A percentile compares a stretch with the other conserved stretches of the same genome.
phyloP scores from a whole-genome alignment of 2,329 filamentous ascomycete species.

The Chalaropsis thielavioides region DNA sequence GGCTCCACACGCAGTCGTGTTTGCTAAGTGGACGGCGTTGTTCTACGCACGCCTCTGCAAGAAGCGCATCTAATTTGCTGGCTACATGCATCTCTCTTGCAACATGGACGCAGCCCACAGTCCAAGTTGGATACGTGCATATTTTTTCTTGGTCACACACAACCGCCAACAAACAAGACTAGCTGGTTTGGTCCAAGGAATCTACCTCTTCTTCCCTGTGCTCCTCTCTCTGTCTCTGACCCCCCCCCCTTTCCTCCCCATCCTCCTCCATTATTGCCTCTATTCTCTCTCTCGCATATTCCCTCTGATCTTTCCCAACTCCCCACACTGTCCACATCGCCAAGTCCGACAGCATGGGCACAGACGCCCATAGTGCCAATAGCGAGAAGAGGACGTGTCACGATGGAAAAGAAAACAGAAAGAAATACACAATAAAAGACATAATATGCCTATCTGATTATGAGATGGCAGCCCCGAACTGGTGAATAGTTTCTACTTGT shows the following conservation, averaged over 20 bases:
- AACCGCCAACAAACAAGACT: background rate
- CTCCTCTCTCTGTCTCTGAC: background rate
- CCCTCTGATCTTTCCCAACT: too few relatives aligned
- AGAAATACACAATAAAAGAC: background rate
- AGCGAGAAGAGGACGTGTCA: background rate
- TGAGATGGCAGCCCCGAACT: background rate
- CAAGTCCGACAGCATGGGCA: background rate
- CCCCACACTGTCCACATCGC: background rate
- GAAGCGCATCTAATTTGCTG: background rate
- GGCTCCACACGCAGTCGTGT: background rate
- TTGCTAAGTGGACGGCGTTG: background rate
- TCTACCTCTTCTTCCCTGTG: background rate
- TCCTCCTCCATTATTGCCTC: background rate
- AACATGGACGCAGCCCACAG: background rate
- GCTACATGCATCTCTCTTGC: background rate
- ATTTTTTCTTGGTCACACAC: background rate
- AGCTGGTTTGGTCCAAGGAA: background rate
- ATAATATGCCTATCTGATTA: too few relatives aligned
- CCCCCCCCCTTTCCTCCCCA: background rate
- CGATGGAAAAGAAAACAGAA: background rate
- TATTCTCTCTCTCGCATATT: too few relatives aligned
- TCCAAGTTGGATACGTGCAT: constrained; percentile 1
- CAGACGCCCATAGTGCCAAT: background rate
- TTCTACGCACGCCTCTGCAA: background rate
- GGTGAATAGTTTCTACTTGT: background rate